Evolutionary conservation across 169 alveolate species (phyloP).

Genomic region (Plasmodium berghei): DNA sequence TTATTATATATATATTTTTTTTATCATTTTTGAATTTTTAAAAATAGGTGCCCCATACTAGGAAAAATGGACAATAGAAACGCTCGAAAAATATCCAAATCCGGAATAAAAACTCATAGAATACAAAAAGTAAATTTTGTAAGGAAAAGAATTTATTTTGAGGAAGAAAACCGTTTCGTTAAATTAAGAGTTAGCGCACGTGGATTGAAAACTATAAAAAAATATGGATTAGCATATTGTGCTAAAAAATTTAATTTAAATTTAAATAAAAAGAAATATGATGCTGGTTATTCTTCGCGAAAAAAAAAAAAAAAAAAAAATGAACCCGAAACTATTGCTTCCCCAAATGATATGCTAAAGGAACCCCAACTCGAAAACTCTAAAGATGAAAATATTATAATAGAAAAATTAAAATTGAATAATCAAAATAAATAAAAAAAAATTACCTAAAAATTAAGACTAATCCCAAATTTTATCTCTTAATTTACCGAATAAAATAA

Average conservation of each 20-base stretch:
- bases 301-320: slow-evolving; percentile 30
- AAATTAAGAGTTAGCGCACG: slow-evolving; percentile 85
- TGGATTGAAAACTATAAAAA: slow-evolving; percentile 89
- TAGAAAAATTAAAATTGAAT: slow-evolving; percentile 36
- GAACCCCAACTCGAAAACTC: slow-evolving; percentile 1
- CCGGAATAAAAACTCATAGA: slow-evolving; percentile 83
- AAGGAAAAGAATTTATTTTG: slow-evolving; percentile 88
- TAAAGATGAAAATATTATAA: slow-evolving; percentile 43
- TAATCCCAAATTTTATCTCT: background rate
- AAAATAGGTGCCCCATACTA: slow-evolving; percentile 86
- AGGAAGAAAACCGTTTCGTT: slow-evolving; percentile 82
- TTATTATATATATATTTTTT: background rate
- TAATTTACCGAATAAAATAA: too few relatives aligned
- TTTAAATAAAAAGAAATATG: slow-evolving; percentile 84
- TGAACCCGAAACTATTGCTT: background rate
- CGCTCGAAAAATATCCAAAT: slow-evolving; percentile 86
- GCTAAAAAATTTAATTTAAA: slow-evolving; percentile 86
- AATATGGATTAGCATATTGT: slow-evolving; percentile 88
- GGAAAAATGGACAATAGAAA: slow-evolving; percentile 92
- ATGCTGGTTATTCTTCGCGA: slow-evolving; percentile 86
- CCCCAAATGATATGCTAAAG: slow-evolving; percentile 6
- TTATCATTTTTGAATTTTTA: background rate
- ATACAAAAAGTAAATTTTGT: slow-evolving; percentile 86
- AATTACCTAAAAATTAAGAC: too few relatives aligned
- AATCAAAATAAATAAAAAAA: background rate